Evolutionary conservation across 2,329 filamentous ascomycete species (phyloP).

Genomic region (Graphiopsis chlorocephala): DNA sequence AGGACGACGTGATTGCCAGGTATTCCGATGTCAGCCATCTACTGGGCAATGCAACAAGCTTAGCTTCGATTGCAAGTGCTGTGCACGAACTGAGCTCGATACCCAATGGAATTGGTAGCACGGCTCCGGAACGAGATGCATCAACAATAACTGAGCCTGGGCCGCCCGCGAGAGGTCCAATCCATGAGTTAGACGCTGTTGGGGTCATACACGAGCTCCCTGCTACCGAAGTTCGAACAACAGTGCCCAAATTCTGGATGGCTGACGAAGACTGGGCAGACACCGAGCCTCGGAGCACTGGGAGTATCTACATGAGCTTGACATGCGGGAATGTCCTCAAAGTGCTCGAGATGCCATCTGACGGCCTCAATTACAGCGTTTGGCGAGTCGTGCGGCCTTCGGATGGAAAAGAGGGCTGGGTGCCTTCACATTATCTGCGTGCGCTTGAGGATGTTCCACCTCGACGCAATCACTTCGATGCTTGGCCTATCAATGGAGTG

Average conservation of each 20-base stretch:
- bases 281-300: neutral
- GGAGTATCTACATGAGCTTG: slow-evolving; percentile 10
- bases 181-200: neutral
- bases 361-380: neutral
- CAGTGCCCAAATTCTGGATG: neutral
- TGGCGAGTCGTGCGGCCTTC: slow-evolving; percentile 2
- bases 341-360: slow-evolving; percentile 5
- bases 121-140: neutral
- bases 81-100: neutral
- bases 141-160: neutral
- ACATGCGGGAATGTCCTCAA: neutral
- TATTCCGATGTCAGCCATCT: slow-evolving; percentile 8
- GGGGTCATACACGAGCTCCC: neutral
- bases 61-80: neutral
- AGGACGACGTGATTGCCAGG: neutral
- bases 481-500: neutral
- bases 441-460: neutral
- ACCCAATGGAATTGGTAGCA: neutral
- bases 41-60: slow-evolving; percentile 3
- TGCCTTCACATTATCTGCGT: neutral
- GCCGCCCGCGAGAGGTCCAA: neutral
- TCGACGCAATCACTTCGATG: neutral
- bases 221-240: neutral
- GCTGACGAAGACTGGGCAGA: slow-evolving; percentile 10
- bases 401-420: slow-evolving; percentile 4